These are phyloP conservation scores for Nemania abortiva DNA, from an alignment of 2,329 filamentous ascomycete genomes.

Conservation along the genomic window DNA sequence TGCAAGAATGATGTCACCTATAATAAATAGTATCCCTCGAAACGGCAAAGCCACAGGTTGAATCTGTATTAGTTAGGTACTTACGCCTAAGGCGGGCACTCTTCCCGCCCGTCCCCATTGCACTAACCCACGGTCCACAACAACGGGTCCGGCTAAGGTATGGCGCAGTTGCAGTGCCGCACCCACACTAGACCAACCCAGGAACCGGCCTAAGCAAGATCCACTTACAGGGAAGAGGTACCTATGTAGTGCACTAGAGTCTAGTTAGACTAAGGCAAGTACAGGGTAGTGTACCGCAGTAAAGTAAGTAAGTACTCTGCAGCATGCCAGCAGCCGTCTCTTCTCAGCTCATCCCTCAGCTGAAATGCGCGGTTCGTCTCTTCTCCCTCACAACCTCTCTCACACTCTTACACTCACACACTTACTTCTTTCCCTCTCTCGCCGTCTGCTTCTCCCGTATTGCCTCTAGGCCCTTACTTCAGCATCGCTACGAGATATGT, in stretches of 20 bases:
- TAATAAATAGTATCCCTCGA: not conserved
- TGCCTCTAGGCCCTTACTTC: too few relatives aligned
- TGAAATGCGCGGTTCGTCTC: not conserved
- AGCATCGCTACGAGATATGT: not conserved
- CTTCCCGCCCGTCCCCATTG: not conserved
- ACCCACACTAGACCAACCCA: too few relatives aligned
- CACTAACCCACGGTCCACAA: too few relatives aligned
- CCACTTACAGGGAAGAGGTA: too few relatives aligned
- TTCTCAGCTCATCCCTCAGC: not conserved
- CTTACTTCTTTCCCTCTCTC: not conserved
- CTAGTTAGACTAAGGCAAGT: too few relatives aligned
- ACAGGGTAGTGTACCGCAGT: too few relatives aligned
- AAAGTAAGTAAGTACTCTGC: not conserved
- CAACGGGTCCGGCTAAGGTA: too few relatives aligned
- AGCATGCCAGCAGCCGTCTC: not conserved
- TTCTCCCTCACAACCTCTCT: not conserved
- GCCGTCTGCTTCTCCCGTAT: too few relatives aligned
- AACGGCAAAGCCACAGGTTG: not conserved
- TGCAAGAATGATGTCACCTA: not conserved
- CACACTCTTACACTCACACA: too few relatives aligned
- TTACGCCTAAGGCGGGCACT: not conserved
- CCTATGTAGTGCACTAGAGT: too few relatives aligned
- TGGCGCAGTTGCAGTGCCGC: too few relatives aligned
- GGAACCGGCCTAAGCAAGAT: too few relatives aligned
- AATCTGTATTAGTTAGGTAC: not conserved